Evolutionary conservation across 371 early-diverging fungal genomes (phyloP).

Genomic region (Capillidium rhysosporum): DNA sequence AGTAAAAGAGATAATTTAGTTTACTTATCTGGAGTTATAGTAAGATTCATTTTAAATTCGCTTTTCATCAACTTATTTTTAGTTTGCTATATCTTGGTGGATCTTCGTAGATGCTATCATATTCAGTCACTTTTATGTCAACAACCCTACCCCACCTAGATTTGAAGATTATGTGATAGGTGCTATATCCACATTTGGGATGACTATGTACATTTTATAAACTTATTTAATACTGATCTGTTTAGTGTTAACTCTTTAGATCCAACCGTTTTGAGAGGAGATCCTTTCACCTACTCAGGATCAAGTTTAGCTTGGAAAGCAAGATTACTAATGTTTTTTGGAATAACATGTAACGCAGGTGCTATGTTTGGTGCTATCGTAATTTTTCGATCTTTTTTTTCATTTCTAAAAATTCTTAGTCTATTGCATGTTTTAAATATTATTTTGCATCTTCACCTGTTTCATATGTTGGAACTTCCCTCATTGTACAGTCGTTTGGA

Average conservation of each 20-base stretch:
- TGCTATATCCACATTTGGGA: conserved; percentile 1
- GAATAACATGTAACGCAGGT: conserved; percentile 4
- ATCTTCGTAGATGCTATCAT: conserved; percentile 5
- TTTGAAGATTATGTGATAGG: conserved; percentile 7
- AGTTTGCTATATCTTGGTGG: conserved; percentile 8
- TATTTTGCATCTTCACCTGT: background rate
- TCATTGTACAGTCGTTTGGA: background rate
- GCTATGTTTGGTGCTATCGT: conserved; percentile 4
- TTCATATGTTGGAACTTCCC: background rate
- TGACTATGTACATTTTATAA: conserved; percentile 2
- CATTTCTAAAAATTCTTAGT: background rate
- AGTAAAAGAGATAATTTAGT: background rate
- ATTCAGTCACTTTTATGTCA: background rate
- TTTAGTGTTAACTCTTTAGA: conserved; percentile 7
- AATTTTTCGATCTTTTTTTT: background rate
- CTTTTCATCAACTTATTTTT: background rate
- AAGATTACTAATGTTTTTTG: conserved; percentile 3
- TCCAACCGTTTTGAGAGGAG: background rate
- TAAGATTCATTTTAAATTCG: background rate
- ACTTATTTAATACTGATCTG: background rate
- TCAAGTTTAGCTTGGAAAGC: conserved; percentile 6
- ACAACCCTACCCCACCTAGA: background rate
- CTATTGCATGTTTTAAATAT: conserved; percentile 5
- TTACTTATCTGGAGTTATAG: conserved; percentile 1
- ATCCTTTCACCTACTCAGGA: conserved; percentile 5